These are phyloP conservation scores for Aspergillus ustus DNA, from an alignment of 2,329 filamentous ascomycete genomes.

Conservation along the genomic window DNA sequence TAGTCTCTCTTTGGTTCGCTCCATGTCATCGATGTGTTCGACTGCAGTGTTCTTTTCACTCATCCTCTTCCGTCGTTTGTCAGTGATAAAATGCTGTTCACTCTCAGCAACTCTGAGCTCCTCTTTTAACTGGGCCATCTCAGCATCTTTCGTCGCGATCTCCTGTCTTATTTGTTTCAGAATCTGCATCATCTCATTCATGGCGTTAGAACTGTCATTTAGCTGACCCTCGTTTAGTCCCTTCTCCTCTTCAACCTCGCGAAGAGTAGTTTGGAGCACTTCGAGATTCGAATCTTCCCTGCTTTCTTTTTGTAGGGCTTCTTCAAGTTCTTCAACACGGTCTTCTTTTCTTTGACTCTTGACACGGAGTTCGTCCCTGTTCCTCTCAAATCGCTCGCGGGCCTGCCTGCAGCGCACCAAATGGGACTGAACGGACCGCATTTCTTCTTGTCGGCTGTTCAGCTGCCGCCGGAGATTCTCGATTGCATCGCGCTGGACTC, in stretches of 20 bases:
- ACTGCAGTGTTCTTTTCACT: slow-evolving; percentile 66
- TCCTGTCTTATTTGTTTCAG: slow-evolving; percentile 44
- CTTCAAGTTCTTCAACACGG: slow-evolving; percentile 67
- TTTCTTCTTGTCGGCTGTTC: slow-evolving; percentile 55
- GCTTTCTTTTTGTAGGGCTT: slow-evolving; percentile 62
- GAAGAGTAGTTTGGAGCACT: slow-evolving; percentile 61
- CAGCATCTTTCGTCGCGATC: slow-evolving; percentile 36
- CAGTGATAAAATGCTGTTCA: slow-evolving; percentile 56
- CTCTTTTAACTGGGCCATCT: slow-evolving; percentile 41
- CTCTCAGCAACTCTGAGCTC: slow-evolving; percentile 61
- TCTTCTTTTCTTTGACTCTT: slow-evolving; percentile 65
- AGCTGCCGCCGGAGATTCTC: slow-evolving; percentile 62
- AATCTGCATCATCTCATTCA: slow-evolving; percentile 47
- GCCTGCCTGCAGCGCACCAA: slow-evolving; percentile 56
- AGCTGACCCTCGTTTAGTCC: slow-evolving; percentile 50
- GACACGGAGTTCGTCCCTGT: slow-evolving; percentile 56
- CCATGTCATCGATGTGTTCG: slow-evolving; percentile 55
- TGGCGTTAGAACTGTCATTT: slow-evolving; percentile 53
- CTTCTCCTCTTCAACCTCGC: slow-evolving; percentile 58
- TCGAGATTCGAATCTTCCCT: slow-evolving; percentile 70
- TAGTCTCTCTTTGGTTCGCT: slow-evolving; percentile 51
- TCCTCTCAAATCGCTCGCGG: slow-evolving; percentile 55
- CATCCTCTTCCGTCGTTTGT: slow-evolving; percentile 59
- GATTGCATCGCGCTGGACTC: slow-evolving; percentile 53
- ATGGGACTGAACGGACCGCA: slow-evolving; percentile 53